A percentile compares a stretch with the other conserved stretches of the same genome.
Conservation (phyloP, 192 early-diverging fungal genomes). For the Spizellomyces sp. region DNA sequence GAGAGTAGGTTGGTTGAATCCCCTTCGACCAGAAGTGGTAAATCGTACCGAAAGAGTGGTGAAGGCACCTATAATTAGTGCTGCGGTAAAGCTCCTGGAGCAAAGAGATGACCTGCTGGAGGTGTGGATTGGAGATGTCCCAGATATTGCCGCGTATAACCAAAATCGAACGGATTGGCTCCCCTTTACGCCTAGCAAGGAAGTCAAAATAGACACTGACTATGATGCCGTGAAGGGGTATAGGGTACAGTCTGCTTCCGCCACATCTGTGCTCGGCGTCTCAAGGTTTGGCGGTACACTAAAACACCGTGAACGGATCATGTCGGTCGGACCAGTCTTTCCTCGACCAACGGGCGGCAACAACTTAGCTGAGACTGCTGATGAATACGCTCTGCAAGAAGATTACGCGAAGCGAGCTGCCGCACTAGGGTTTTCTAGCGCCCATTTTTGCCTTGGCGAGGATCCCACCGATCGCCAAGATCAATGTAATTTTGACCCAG, state of each 20-base stretch:
- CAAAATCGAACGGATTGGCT: conserved; percentile 10
- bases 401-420: neutral
- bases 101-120: conserved; percentile 4
- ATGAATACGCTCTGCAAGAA: neutral
- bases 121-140: conserved; percentile 20
- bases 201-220: neutral
- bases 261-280: neutral
- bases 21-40: neutral
- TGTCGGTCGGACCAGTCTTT: neutral
- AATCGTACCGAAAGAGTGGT: neutral
- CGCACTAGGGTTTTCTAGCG: conserved; percentile 5
- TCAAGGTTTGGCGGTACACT: conserved; percentile 3
- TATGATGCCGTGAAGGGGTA: neutral
- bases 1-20: neutral
- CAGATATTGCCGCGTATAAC: neutral
- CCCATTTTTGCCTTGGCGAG: conserved; percentile 20
- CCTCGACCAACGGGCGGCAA: no score
- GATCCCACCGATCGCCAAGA: neutral
- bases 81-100: neutral
- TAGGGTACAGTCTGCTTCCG: conserved; percentile 6
- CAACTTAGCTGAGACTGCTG: no score
- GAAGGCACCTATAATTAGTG: neutral
- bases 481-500: neutral
- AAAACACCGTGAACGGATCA: conserved; percentile 1
- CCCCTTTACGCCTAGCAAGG: neutral